Evolutionary conservation across 352 stramenopile genomes (phyloP).

Genomic region (Globisporangium rhizosaccharum): DNA sequence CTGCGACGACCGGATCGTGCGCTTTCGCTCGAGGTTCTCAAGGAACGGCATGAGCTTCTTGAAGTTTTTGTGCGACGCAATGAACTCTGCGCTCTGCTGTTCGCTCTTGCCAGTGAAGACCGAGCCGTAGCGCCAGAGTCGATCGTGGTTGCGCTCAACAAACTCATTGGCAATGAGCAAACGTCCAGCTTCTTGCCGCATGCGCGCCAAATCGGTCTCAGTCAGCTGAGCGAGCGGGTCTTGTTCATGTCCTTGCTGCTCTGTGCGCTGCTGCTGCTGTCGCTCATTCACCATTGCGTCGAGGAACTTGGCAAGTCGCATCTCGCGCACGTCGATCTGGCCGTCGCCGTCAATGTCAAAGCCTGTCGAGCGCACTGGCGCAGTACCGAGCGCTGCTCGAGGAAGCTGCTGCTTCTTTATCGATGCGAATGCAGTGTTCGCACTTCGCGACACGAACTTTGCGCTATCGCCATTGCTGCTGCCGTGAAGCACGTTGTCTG

Average conservation of each 20-base stretch:
- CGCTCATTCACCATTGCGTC: constrained; percentile 46
- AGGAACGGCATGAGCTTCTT: constrained; percentile 56
- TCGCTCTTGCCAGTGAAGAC: constrained; percentile 62
- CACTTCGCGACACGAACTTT: not conserved
- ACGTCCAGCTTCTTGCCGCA: constrained; percentile 46
- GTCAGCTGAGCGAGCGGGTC: not conserved
- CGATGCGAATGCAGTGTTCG: too few relatives aligned
- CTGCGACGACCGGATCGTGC: constrained; percentile 49
- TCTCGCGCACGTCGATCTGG: constrained; percentile 57
- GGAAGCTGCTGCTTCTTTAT: not conserved
- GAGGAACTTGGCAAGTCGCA: constrained; percentile 59
- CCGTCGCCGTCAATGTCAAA: constrained; percentile 71
- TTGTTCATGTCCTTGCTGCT: too few relatives aligned
- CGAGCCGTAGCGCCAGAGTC: constrained; percentile 56
- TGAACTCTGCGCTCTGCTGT: constrained; percentile 52
- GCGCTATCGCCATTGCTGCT: not conserved
- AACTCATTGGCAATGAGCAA: constrained; percentile 69
- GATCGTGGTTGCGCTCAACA: constrained; percentile 57
- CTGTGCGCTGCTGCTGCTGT: constrained; percentile 3
- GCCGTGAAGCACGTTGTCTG: constrained; percentile 34
- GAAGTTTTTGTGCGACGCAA: constrained; percentile 63
- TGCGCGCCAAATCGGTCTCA: constrained; percentile 34
- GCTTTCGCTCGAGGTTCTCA: constrained; percentile 53
- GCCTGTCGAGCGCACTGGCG: constrained; percentile 11
- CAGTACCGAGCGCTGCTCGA: not conserved